These are phyloP conservation scores for Pseudogymnoascus sp. DNA, from an alignment of 2,329 filamentous ascomycete species.

Conservation along the genomic window DNA sequence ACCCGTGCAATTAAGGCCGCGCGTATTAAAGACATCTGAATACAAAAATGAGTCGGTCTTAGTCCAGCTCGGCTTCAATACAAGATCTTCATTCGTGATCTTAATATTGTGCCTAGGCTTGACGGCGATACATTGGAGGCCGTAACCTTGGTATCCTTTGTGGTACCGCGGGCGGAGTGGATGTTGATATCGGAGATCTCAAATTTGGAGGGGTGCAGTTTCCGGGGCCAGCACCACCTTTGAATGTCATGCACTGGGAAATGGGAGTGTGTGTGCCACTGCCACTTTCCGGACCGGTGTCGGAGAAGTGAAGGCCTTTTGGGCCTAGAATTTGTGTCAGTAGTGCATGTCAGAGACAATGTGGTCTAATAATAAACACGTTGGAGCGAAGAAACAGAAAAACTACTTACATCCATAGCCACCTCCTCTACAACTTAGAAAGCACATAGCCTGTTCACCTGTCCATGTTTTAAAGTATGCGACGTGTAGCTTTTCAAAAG, in stretches of 20 bases:
- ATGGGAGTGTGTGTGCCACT: conserved; percentile 30
- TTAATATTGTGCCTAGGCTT: background rate
- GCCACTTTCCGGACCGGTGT: background rate
- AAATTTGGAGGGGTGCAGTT: conserved; percentile 35
- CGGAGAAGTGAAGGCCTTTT: background rate
- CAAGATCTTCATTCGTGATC: background rate
- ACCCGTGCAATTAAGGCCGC: background rate
- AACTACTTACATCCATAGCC: conserved; percentile 37
- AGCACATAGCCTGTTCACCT: conserved; percentile 37
- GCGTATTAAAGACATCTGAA: background rate
- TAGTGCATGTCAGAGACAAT: conserved; percentile 28
- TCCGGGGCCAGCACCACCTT: conserved; percentile 24
- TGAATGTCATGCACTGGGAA: conserved; percentile 35
- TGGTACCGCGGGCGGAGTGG: background rate
- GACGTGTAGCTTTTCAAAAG: conserved; percentile 31
- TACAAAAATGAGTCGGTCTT: background rate
- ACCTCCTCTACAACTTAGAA: conserved; percentile 45
- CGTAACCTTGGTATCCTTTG: background rate
- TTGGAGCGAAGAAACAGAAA: conserved; percentile 20
- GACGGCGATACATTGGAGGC: background rate
- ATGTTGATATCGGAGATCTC: conserved; percentile 26
- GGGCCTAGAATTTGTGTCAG: background rate
- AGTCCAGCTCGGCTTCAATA: background rate
- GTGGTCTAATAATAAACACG: conserved; percentile 20
- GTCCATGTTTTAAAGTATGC: conserved; percentile 47